Conservation (phyloP, 352 stramenopile species). For the Phytophthora ramorum region DNA sequence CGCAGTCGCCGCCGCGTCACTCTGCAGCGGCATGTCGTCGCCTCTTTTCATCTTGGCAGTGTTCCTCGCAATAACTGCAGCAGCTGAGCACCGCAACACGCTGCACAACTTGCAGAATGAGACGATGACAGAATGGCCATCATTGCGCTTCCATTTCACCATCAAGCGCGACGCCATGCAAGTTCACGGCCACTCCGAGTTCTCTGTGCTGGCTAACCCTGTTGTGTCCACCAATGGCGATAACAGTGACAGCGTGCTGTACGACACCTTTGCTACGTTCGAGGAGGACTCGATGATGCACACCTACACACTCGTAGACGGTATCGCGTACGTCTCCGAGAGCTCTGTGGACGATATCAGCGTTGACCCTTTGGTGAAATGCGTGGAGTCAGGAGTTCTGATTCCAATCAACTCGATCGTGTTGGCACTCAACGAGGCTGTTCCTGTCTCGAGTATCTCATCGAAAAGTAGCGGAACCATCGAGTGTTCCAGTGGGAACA, state of each 20-base stretch:
- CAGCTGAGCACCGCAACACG: neutral
- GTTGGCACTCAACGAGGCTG: conserved; percentile 22
- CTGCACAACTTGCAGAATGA: neutral
- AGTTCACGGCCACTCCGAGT: conserved; percentile 36
- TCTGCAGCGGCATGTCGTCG: neutral
- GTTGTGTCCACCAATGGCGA: conserved; percentile 10
- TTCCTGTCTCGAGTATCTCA: conserved; percentile 15
- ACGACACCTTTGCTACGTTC: conserved; percentile 35
- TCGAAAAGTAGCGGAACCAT: conserved; percentile 10
- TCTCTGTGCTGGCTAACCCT: conserved; percentile 38
- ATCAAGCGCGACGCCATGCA: conserved; percentile 41
- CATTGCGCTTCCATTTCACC: conserved; percentile 38
- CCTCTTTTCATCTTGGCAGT: neutral
- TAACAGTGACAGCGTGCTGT: conserved; percentile 23
- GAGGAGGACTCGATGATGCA: conserved; percentile 21
- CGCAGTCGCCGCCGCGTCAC: neutral
- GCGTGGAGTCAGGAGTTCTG: conserved; percentile 17
- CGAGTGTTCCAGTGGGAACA: conserved; percentile 23
- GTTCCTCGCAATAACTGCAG: neutral
- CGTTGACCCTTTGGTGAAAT: conserved; percentile 5
- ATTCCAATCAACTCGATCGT: conserved; percentile 36
- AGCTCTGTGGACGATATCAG: conserved; percentile 3
- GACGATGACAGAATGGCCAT: conserved; percentile 13
- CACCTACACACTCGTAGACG: conserved; percentile 38
- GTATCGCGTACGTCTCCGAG: conserved; percentile 27